Evolutionary conservation across 2,329 filamentous ascomycete species (phyloP).

Genomic region (Teratosphaeria viscida): DNA sequence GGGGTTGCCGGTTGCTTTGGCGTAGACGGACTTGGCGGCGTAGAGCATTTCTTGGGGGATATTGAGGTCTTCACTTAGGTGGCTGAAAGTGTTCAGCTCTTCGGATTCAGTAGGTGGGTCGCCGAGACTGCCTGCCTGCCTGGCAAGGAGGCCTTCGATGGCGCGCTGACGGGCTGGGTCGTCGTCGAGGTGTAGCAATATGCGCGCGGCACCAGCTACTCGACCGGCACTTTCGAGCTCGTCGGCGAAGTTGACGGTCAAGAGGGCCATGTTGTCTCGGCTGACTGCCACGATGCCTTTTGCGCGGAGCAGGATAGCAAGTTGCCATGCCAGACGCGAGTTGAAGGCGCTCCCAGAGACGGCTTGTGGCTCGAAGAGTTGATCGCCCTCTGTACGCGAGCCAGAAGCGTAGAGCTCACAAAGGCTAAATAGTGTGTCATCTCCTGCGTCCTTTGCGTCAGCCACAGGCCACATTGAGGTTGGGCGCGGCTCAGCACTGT

Average conservation of each 20-base stretch:
- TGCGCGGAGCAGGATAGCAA: slow-evolving; percentile 49
- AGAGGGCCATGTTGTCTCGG: slow-evolving; percentile 48
- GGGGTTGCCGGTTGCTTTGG: slow-evolving; percentile 61
- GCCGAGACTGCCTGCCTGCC: slow-evolving; percentile 59
- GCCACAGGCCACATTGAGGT: slow-evolving; percentile 48
- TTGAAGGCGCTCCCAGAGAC: slow-evolving; percentile 65
- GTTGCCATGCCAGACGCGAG: slow-evolving; percentile 71
- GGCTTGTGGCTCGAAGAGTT: slow-evolving; percentile 32
- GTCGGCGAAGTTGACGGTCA: slow-evolving; percentile 43
- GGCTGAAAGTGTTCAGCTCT: slow-evolving; percentile 22
- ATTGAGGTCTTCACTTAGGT: slow-evolving; percentile 45
- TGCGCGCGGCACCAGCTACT: slow-evolving; percentile 20
- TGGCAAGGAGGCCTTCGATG: slow-evolving; percentile 48
- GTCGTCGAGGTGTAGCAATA: slow-evolving; percentile 22
- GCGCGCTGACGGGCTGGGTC: slow-evolving; percentile 13
- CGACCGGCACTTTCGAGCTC: slow-evolving; percentile 21
- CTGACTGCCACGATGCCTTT: slow-evolving; percentile 17
- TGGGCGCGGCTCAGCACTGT: slow-evolving; percentile 58
- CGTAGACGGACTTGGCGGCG: slow-evolving; percentile 74
- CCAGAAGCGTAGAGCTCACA: slow-evolving; percentile 49
- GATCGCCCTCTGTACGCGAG: not conserved
- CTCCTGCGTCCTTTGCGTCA: slow-evolving; percentile 39
- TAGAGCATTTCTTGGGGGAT: slow-evolving; percentile 74
- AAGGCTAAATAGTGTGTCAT: slow-evolving; percentile 80
- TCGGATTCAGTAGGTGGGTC: slow-evolving; percentile 16